Evolutionary conservation across 2,329 filamentous ascomycete genomes (phyloP).

Genomic region (Neopestalotiopsis rosae): DNA sequence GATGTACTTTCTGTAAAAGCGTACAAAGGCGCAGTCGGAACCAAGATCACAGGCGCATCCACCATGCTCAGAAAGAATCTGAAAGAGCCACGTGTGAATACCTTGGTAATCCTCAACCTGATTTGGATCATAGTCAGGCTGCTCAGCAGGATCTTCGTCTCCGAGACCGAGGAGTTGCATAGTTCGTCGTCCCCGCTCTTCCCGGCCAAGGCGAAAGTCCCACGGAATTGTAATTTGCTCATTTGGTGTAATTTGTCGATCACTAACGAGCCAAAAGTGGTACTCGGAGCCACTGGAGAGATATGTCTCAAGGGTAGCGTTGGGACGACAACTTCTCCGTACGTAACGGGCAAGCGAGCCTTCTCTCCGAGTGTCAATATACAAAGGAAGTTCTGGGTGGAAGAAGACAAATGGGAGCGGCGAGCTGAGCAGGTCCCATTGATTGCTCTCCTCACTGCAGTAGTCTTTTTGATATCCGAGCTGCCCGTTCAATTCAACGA

Average conservation of each 20-base stretch:
- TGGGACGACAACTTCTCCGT: conserved; percentile 90
- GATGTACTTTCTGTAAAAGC: conserved; percentile 65
- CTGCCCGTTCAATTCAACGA: conserved; percentile 78
- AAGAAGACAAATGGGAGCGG: conserved; percentile 83
- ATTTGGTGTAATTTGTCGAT: conserved; percentile 70
- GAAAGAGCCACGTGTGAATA: conserved; percentile 69
- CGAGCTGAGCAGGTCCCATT: conserved; percentile 70
- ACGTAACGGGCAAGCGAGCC: conserved; percentile 87
- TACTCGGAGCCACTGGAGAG: conserved; percentile 80
- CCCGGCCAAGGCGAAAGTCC: conserved; percentile 71
- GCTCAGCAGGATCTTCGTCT: conserved; percentile 59
- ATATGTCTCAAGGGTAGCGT: conserved; percentile 86
- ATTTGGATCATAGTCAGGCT: conserved; percentile 59
- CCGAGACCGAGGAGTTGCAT: conserved; percentile 65
- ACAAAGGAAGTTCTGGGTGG: conserved; percentile 85
- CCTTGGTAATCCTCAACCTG: conserved; percentile 62
- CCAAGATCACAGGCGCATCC: conserved; percentile 77
- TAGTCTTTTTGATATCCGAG: conserved; percentile 78
- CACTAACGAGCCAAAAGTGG: conserved; percentile 91
- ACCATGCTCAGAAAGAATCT: conserved; percentile 77
- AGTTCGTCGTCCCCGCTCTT: conserved; percentile 53
- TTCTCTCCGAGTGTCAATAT: conserved; percentile 85
- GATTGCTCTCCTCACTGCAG: conserved; percentile 67
- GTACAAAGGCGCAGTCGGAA: conserved; percentile 66
- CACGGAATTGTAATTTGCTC: conserved; percentile 69